Percentiles rank a stretch among this genome's conserved stretches.
phyloP scores from a whole-genome alignment of 768 basidiomycete genomes.

The Tylopilus vinaceipallidus region DNA sequence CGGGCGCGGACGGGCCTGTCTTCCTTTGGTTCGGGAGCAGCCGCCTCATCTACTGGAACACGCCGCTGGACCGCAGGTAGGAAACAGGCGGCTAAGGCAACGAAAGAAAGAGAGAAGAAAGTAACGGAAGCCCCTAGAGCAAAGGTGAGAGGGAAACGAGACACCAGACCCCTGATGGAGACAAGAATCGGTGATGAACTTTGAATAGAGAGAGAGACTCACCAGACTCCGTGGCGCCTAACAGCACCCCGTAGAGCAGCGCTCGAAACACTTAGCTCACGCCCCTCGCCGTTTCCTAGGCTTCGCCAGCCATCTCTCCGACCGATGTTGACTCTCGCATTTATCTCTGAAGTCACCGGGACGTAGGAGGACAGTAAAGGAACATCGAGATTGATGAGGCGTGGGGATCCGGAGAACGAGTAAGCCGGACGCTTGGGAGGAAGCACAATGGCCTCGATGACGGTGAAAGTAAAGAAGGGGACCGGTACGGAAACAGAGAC shows the following conservation, averaged over 20 bases:
- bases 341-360: constrained; percentile 44
- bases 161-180: constrained; percentile 56
- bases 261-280: constrained; percentile 66
- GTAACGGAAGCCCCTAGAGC: constrained; percentile 44
- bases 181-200: neutral
- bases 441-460: constrained; percentile 57
- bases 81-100: constrained; percentile 49
- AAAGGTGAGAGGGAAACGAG: constrained; percentile 63
- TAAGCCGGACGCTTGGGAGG: constrained; percentile 32
- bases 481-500: neutral
- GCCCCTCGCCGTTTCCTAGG: constrained; percentile 65
- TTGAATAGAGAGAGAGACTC: constrained; percentile 18
- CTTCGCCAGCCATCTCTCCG: constrained; percentile 71
- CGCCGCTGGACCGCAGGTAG: constrained; percentile 43
- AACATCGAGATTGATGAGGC: constrained; percentile 47
- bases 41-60: constrained; percentile 15
- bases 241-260: constrained; percentile 63
- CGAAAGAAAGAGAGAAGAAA: constrained; percentile 48
- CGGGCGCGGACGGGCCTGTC: constrained; percentile 24
- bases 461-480: constrained; percentile 8
- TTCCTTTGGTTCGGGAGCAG: constrained; percentile 14
- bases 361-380: constrained; percentile 57
- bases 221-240: constrained; percentile 71
- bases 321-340: constrained; percentile 70
- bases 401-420: constrained; percentile 39